Conservation (phyloP, 306 rosid genomes). For the Nissolia schottii region DNA sequence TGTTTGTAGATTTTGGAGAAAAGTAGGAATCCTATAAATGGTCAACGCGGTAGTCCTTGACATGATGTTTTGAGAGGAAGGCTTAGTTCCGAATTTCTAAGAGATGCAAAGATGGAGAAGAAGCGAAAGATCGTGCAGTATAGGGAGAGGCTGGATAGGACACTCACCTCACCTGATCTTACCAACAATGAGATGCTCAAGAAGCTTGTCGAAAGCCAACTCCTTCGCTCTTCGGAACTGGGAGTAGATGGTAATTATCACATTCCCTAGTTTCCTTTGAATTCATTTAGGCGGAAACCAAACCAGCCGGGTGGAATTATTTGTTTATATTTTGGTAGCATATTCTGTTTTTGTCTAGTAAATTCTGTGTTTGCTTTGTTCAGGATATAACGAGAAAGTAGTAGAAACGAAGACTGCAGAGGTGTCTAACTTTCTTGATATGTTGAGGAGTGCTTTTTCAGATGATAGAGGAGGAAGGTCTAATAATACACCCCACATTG, state of each 20-base stretch:
- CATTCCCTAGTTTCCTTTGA: constrained; percentile 5
- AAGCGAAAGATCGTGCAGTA: constrained; percentile 56
- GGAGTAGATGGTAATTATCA: constrained; percentile 55
- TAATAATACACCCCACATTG: constrained; percentile 39
- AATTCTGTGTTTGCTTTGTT: constrained; percentile 16
- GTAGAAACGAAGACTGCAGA: constrained; percentile 55
- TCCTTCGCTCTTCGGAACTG: constrained; percentile 35
- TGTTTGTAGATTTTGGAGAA: constrained; percentile 19
- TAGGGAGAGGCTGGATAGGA: constrained; percentile 71
- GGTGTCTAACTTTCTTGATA: constrained; percentile 67
- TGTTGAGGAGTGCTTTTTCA: constrained; percentile 71
- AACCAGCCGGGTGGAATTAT: background rate
- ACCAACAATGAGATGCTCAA: constrained; percentile 43
- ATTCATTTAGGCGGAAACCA: background rate
- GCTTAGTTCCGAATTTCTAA: constrained; percentile 10
- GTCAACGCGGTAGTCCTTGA: constrained; percentile 1
- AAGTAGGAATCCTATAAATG: background rate
- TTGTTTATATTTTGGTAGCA: background rate
- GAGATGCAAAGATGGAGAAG: constrained; percentile 57
- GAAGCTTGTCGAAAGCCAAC: constrained; percentile 61
- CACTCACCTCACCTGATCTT: constrained; percentile 70
- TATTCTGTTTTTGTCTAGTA: background rate
- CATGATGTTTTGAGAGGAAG: constrained; percentile 18
- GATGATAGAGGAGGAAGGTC: constrained; percentile 30
- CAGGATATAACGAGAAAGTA: constrained; percentile 49